Conservation (phyloP, 164 flowering plant genomes). For the Vitis labrusca region DNA sequence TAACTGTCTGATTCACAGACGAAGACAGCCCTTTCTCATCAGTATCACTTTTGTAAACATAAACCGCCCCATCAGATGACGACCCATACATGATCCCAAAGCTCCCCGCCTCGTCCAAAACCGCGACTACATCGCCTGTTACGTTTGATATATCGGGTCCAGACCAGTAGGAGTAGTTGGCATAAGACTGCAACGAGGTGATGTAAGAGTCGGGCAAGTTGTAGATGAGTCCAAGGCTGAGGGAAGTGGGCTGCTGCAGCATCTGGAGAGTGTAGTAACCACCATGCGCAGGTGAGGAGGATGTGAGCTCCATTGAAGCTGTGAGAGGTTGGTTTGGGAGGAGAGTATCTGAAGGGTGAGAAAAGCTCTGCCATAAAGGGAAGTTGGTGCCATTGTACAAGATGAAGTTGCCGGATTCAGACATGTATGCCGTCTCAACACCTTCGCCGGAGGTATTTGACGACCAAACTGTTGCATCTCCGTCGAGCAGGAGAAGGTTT, state of each 20-base stretch:
- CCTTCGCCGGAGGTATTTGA: conserved; percentile 69
- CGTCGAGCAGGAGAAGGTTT: conserved; percentile 62
- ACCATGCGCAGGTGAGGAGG: conserved; percentile 41
- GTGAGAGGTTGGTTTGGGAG: conserved; percentile 76
- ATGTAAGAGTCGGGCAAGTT: conserved; percentile 46
- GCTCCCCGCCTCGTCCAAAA: conserved; percentile 67
- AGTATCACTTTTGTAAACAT: conserved; percentile 70
- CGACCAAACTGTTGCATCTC: conserved; percentile 47
- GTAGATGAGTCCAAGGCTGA: conserved; percentile 70
- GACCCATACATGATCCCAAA: conserved; percentile 76
- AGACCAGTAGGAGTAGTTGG: conserved; percentile 73
- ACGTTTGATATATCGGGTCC: conserved; percentile 81
- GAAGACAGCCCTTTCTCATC: conserved; percentile 40
- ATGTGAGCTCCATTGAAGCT: conserved; percentile 56
- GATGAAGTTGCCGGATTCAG: conserved; percentile 77
- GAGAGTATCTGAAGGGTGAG: conserved; percentile 85
- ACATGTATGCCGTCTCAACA: conserved; percentile 47
- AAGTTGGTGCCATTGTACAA: conserved; percentile 32
- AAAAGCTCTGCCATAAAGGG: conserved; percentile 68
- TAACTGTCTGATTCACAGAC: conserved; percentile 17
- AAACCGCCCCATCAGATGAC: conserved; percentile 64
- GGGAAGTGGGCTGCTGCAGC: conserved; percentile 80
- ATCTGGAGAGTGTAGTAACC: conserved; percentile 80
- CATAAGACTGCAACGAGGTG: conserved; percentile 17
- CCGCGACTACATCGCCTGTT: conserved; percentile 71